These are phyloP conservation scores for Daedalea quercina DNA, from an alignment of 768 basidiomycete genomes.

Conservation along the genomic window DNA sequence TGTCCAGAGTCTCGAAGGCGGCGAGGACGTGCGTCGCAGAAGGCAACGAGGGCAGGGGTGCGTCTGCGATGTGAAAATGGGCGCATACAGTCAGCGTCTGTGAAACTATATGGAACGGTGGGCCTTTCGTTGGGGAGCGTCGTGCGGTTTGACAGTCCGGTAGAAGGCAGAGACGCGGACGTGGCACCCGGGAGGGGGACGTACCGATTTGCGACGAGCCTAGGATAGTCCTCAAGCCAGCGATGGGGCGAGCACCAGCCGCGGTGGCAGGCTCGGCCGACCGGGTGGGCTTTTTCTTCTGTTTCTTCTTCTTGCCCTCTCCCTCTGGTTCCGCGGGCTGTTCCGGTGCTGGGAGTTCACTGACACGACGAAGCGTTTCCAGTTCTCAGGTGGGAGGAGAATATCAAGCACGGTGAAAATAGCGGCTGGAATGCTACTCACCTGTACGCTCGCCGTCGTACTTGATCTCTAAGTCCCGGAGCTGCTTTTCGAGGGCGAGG, in stretches of 20 bases:
- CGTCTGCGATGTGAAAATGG: neutral
- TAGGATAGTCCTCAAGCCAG: neutral
- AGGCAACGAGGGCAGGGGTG: neutral
- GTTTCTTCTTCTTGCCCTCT: slow-evolving; percentile 1
- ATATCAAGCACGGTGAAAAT: neutral
- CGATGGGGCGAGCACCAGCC: neutral
- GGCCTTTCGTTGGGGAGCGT: too few relatives aligned
- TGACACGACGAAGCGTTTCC: neutral
- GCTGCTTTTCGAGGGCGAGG: slow-evolving; percentile 34
- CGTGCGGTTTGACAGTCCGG: too few relatives aligned
- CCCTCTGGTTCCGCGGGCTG: neutral
- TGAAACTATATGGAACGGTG: too few relatives aligned
- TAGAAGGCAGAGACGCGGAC: too few relatives aligned
- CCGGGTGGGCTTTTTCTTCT: neutral
- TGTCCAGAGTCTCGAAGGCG: slow-evolving; percentile 7
- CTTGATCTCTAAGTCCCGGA: slow-evolving; percentile 30
- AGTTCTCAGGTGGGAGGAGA: neutral
- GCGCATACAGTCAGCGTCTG: neutral
- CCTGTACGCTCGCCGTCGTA: slow-evolving; percentile 38
- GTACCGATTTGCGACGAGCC: neutral
- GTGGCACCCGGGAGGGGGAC: too few relatives aligned
- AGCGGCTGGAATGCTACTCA: slow-evolving; percentile 16
- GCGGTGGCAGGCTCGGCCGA: neutral
- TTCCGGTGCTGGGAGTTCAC: neutral
- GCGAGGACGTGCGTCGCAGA: neutral